A percentile compares a stretch with the other conserved stretches of the same genome.
Conservation (phyloP, 257 asterid species). For the Primulina eburnea region DNA sequence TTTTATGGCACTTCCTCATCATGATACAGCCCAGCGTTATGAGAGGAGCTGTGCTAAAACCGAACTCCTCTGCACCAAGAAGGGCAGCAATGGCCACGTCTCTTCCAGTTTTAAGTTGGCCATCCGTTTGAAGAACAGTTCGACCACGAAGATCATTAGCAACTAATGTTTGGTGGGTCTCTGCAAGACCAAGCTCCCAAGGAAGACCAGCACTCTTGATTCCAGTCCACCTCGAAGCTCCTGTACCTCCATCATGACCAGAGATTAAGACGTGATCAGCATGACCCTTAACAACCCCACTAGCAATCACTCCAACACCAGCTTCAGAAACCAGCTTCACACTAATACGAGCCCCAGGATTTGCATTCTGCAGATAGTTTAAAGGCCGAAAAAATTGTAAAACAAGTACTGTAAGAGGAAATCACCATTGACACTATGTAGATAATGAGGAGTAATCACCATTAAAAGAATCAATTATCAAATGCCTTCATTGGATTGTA, state of each 20-base stretch:
- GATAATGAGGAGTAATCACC: background rate
- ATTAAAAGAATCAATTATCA: conserved; percentile 1
- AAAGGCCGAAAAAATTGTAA: conserved; percentile 6
- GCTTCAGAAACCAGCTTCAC: conserved; percentile 99
- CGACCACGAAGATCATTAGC: conserved; percentile 99
- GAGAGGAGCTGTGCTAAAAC: conserved; percentile 98
- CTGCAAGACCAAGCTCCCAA: conserved; percentile 99
- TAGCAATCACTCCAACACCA: conserved; percentile 98
- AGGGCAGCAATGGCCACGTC: conserved; percentile 97
- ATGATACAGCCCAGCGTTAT: conserved; percentile 96
- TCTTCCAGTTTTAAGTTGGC: conserved; percentile 96
- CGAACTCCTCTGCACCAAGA: conserved; percentile 99
- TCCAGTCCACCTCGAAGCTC: conserved; percentile 99
- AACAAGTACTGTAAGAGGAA: background rate
- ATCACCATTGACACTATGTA: background rate
- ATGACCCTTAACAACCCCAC: conserved; percentile 98
- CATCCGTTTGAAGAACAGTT: conserved; percentile 91
- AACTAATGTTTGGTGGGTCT: conserved; percentile 96
- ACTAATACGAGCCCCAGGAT: conserved; percentile 94
- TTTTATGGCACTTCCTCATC: conserved; percentile 99
- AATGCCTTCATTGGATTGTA: conserved; percentile 7
- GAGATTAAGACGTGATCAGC: conserved; percentile 97
- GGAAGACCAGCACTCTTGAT: conserved; percentile 99
- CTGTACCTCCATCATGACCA: conserved; percentile 99
- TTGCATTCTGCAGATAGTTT: conserved; percentile 61